These are phyloP conservation scores for Leccinum arenicola DNA, from an alignment of 768 basidiomycete species.

Conservation along the genomic window DNA sequence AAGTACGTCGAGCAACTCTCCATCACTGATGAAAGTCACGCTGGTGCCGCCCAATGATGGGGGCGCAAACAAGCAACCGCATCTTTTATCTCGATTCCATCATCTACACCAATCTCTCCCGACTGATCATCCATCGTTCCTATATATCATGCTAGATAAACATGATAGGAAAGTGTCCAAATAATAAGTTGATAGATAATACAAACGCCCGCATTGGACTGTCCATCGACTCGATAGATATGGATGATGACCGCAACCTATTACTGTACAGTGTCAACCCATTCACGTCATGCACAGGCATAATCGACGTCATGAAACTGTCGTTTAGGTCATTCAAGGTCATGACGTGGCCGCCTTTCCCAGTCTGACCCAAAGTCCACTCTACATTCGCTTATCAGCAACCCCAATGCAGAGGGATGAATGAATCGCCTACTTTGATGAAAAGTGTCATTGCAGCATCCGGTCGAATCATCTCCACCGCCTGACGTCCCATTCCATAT, in stretches of 20 bases:
- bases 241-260: not conserved
- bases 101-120: not conserved
- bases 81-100: not conserved
- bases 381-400: conserved; percentile 32
- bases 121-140: not conserved
- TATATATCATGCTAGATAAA: conserved; percentile 1
- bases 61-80: not conserved
- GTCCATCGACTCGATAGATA: not conserved
- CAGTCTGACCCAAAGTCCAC: conserved; percentile 59
- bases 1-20: not conserved
- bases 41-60: not conserved
- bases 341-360: conserved; percentile 24
- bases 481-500: conserved; percentile 41
- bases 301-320: not conserved
- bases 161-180: conserved; percentile 2
- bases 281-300: not conserved
- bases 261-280: not conserved
- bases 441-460: conserved; percentile 62
- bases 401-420: not conserved
- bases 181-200: conserved; percentile 19
- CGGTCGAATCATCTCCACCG: conserved; percentile 59
- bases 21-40: not conserved
- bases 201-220: not conserved
- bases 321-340: not conserved
- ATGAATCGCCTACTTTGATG: conserved; percentile 49